phyloP scores from a whole-genome alignment of 306 rosid species.

The Trichosanthes cucumerina region DNA sequence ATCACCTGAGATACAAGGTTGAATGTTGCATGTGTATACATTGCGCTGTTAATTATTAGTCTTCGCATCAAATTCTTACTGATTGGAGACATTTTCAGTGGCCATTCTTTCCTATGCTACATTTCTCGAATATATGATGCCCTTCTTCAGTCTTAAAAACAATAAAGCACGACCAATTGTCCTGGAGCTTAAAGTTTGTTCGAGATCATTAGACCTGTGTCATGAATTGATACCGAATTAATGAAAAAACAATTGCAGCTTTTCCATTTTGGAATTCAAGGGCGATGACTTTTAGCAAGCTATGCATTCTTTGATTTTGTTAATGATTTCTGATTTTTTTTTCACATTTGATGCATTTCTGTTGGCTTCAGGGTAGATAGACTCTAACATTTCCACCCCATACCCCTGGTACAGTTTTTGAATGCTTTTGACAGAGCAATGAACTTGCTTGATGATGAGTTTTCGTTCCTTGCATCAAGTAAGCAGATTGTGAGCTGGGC shows the following conservation, averaged over 20 bases:
- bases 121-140: neutral
- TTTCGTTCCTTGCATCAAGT: constrained; percentile 57
- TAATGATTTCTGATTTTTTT: neutral
- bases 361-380: neutral
- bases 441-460: constrained; percentile 81
- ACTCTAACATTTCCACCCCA: constrained; percentile 3
- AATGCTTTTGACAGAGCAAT: constrained; percentile 87
- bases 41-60: neutral
- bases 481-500: constrained; percentile 86
- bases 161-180: neutral
- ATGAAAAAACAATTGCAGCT: neutral
- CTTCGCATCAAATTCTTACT: neutral
- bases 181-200: neutral
- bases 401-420: constrained; percentile 56
- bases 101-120: neutral
- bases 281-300: neutral
- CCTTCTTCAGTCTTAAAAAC: neutral
- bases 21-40: neutral
- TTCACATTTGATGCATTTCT: neutral
- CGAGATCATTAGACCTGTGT: neutral
- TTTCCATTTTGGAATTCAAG: neutral
- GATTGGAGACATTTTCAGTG: neutral
- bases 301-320: neutral
- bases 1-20: constrained; percentile 88
- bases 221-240: neutral